A percentile compares a stretch with the other conserved stretches of the same genome.
These are phyloP conservation scores for Neoboletus magnificus DNA, from an alignment of 768 basidiomycete genomes.

Conservation along the genomic window DNA sequence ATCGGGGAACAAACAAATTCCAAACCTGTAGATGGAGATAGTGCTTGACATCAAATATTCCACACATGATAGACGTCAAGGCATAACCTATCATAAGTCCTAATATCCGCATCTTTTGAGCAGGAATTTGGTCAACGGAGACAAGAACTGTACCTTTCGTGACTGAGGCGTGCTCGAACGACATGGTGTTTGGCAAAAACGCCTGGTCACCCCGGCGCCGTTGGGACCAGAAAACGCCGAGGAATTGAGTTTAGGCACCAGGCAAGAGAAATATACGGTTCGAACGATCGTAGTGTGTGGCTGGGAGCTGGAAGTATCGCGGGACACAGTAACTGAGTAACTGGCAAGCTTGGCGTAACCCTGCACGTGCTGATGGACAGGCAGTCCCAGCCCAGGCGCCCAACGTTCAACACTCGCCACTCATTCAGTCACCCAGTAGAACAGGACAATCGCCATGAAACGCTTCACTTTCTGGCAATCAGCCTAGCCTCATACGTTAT, in stretches of 20 bases:
- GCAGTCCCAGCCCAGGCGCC: neutral
- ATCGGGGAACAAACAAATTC: conserved; percentile 1
- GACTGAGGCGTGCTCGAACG: conserved; percentile 80
- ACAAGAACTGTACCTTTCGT: conserved; percentile 61
- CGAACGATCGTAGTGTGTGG: neutral
- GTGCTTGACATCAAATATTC: conserved; percentile 84
- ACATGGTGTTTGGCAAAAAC: conserved; percentile 43
- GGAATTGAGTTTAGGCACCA: neutral
- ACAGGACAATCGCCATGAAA: neutral
- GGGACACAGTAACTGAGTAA: neutral
- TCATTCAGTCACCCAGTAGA: neutral
- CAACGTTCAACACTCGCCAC: neutral
- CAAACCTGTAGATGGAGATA: conserved; percentile 81
- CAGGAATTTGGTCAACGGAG: neutral
- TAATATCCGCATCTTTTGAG: conserved; percentile 28
- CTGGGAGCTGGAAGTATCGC: neutral
- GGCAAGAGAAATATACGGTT: neutral
- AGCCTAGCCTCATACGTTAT: neutral
- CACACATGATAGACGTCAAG: conserved; percentile 66
- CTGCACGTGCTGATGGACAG: neutral
- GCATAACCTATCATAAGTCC: conserved; percentile 76
- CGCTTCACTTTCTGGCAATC: neutral
- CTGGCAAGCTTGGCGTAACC: neutral
- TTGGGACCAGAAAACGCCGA: neutral
- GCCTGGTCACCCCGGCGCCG: neutral